Evolutionary conservation across 805 yeast species (phyloP), one percentile per base, ranked within the genome.

Genomic region (Wickerhamomyces chambardii): DNA sequence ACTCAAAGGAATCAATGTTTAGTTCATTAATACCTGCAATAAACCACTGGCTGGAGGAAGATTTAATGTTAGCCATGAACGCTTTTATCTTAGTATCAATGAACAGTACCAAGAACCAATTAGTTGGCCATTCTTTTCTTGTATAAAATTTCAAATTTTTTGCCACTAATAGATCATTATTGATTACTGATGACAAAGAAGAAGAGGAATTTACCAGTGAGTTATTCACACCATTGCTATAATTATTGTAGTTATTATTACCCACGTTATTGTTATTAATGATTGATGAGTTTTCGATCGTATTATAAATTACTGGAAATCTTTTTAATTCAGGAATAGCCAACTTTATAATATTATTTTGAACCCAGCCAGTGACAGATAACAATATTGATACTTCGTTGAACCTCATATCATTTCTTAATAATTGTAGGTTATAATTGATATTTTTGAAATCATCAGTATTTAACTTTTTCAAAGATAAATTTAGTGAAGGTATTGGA

Each of bases 341-440:
- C 21, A 83, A 47, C 24, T 58, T 63, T 32, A 82, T 64, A 29
- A 73, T 66, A 29, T 70, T 73, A 43, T 73, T 73, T n/a, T 64
- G 60, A 6, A 73, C 66, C 92, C 92, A 84, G 21, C 79, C 84
- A 0, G 78, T 70, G 0, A 84, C 79, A 27, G 65, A 61, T 36
- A 84, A 67, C 40, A 78, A 65, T 8, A 73, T 67, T 11, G 71
- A 58, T 21, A 78, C 59, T 38, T 78, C 81, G 30, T 64, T 59
- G 19, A 47, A 40, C 30, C 44, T 45, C 15, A 41, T 28, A 17
- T 45, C 45, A 5, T 37, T 30, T 28, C 50, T 43, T 5, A 49
- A 37, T 8, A 40, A 15, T 14, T 40, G 39, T 21, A 50, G 31
- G 15, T 47, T 48, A 3, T 39, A 40, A 30, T 50, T 47, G 28